Percentiles rank a stretch among this genome's conserved stretches.
Evolutionary conservation across 1,139 yeast genomes (phyloP).

Genomic region (Magnusiomyces suaveolens): DNA sequence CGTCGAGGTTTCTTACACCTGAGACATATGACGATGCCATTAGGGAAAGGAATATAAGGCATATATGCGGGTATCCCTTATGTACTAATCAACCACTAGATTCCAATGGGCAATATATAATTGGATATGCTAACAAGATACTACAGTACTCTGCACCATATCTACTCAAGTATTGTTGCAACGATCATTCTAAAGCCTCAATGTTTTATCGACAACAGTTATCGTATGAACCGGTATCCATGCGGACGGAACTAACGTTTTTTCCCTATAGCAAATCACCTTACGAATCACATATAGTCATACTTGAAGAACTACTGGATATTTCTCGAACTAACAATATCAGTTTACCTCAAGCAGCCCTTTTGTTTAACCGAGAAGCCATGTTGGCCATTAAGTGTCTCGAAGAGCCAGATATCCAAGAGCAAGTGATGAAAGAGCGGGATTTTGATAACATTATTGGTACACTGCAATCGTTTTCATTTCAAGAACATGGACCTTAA

Average conservation of each 20-base stretch:
- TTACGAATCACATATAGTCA: conserved; percentile 51
- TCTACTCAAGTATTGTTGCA: conserved; percentile 62
- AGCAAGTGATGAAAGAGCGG: conserved; percentile 5
- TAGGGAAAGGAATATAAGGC: conserved; percentile 72
- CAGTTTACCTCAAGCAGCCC: conserved; percentile 43
- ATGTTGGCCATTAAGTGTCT: conserved; percentile 3
- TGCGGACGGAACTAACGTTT: conserved; percentile 50
- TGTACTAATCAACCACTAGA: conserved; percentile 49
- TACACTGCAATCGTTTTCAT: conserved; percentile 2
- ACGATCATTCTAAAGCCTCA: conserved; percentile 74
- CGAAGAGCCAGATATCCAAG: not conserved
- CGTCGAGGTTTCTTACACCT: conserved; percentile 61
- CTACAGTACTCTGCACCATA: conserved; percentile 54
- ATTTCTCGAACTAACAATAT: conserved; percentile 44
- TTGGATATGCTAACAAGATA: conserved; percentile 26
- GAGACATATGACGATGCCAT: conserved; percentile 63
- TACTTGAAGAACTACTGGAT: conserved; percentile 66
- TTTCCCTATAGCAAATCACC: conserved; percentile 41
- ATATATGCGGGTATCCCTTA: conserved; percentile 74
- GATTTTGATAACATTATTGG: conserved; percentile 2
- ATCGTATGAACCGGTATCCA: conserved; percentile 58
- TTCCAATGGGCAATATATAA: conserved; percentile 22
- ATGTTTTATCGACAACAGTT: conserved; percentile 68
- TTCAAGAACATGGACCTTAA: conserved; percentile 21
- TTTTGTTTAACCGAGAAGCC: conserved; percentile 21